Base-by-base conservation (phyloP, 1,284 basidiomycete species). In the Ustilago loliicola region DNA sequence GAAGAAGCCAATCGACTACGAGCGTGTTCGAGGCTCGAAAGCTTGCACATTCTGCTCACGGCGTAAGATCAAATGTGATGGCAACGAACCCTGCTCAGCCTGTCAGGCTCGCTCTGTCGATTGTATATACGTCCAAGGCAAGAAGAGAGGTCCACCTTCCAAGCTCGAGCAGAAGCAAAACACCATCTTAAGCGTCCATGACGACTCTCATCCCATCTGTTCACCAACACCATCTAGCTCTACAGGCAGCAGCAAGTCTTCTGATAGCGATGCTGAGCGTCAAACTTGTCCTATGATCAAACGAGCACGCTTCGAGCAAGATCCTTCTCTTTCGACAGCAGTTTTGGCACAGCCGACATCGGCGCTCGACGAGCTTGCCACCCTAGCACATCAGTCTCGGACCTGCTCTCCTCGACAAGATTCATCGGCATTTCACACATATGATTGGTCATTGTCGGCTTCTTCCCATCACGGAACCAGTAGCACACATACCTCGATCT, bases 21-120 rank as follows among this genome's bases (percentile, higher is more conserved):
- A 62, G 19, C 62, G 62, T 6, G 62, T 65, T 30, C 62, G 62
- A 21, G 54, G 55, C 62, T 65, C 62, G 1, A 65, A 58, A 23
- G 55, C 62, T 25, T 65, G 62, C 40, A 57, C 55, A 2, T 57
- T 65, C 45, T 65, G 62, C 55, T 65, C 62, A 21, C 47, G 38
- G 48, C 62, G 62, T 9, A 65, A 65, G 62, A 58, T 58, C 55
- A 65, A 58, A 13, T 65, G 62, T 36, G 52, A 65, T 30, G 62
- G 62, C 29, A 15, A 23, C 10, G 55, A 58, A 15, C 62, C 62
- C 4, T 65, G 62, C 48, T 40, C n/a, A 10, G 56, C 27, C 4
- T 65, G 62, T n/a, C 27, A 53, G 5, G 25, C n/a, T 23, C 54
- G 56, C 27, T 32, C 19, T 2, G 17, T 51, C 19, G 34, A 50